Conservation (phyloP, 345 rosid species). For the Hibiscus trionum region DNA sequence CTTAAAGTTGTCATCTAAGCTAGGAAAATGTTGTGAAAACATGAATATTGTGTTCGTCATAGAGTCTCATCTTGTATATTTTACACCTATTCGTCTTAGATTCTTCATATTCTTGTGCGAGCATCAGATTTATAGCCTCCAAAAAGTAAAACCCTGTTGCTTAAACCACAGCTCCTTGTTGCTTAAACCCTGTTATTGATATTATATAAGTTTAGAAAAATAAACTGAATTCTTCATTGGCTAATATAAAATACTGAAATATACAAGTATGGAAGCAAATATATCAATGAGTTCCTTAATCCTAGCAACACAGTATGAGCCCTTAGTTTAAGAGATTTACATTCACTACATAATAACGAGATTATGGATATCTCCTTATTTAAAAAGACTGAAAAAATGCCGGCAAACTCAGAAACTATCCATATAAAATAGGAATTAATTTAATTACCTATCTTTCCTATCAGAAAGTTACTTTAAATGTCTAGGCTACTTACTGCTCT, state of each 20-base stretch:
- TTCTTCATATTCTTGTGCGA: slow-evolving; percentile 1
- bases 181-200: neutral
- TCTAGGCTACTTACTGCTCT: neutral
- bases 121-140: neutral
- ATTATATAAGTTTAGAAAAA: neutral
- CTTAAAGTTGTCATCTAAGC: neutral
- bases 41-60: neutral
- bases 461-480: neutral
- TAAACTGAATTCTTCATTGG: too few species aligned
- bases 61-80: neutral
- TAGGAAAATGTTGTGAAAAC: neutral
- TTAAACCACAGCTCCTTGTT: neutral
- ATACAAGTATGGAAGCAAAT: too few species aligned
- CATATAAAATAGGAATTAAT: neutral
- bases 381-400: neutral
- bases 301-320: neutral
- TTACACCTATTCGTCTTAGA: too few species aligned
- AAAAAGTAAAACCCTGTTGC: neutral
- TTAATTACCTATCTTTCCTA: neutral
- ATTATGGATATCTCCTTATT: neutral
- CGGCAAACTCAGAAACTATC: neutral
- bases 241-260: too few species aligned
- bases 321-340: neutral
- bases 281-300: neutral
- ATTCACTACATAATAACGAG: neutral